phyloP scores from a whole-genome alignment of 2,329 filamentous ascomycete genomes.

The Zalaria sp. region DNA sequence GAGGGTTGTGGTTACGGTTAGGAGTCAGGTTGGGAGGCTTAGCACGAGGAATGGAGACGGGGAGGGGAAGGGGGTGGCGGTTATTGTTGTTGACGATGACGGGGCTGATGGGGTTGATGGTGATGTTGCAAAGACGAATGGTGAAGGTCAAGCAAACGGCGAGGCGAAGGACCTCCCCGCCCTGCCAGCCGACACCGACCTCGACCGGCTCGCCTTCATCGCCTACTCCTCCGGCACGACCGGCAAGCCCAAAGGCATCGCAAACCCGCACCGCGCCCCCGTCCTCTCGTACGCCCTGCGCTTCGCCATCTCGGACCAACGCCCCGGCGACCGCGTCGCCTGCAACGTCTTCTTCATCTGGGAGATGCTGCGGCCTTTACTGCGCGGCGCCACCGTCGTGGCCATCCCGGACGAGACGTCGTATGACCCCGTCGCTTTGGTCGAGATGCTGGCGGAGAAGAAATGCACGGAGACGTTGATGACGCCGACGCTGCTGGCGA shows the following conservation, averaged over 20 bases:
- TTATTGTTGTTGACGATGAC: constrained; percentile 49
- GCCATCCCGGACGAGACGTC: constrained; percentile 62
- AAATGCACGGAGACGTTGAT: constrained; percentile 68
- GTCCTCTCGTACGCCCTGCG: constrained; percentile 61
- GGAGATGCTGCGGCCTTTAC: constrained; percentile 65
- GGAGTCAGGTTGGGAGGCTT: constrained; percentile 50
- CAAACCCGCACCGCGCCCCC: constrained; percentile 61
- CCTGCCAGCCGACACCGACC: constrained; percentile 49
- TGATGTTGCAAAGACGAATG: constrained; percentile 22
- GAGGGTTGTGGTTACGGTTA: constrained; percentile 54
- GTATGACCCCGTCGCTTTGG: constrained; percentile 62
- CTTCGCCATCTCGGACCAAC: constrained; percentile 55
- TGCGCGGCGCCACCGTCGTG: constrained; percentile 63
- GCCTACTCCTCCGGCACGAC: constrained; percentile 69
- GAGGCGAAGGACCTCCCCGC: constrained; percentile 24
- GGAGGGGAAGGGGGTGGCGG: constrained; percentile 32
- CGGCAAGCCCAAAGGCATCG: constrained; percentile 68
- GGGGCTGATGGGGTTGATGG: constrained; percentile 14
- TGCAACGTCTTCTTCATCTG: constrained; percentile 82
- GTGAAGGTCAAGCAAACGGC: constrained; percentile 15
- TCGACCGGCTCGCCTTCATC: constrained; percentile 66
- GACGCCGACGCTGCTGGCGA: constrained; percentile 66
- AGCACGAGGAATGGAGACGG: constrained; percentile 24
- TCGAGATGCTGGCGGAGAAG: constrained; percentile 52
- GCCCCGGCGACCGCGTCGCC: constrained; percentile 63